A percentile compares a stretch with the other conserved stretches of the same genome.
These are phyloP conservation scores for Clarireedia homoeocarpa DNA, from an alignment of 2,329 filamentous ascomycete genomes.

Conservation along the genomic window DNA sequence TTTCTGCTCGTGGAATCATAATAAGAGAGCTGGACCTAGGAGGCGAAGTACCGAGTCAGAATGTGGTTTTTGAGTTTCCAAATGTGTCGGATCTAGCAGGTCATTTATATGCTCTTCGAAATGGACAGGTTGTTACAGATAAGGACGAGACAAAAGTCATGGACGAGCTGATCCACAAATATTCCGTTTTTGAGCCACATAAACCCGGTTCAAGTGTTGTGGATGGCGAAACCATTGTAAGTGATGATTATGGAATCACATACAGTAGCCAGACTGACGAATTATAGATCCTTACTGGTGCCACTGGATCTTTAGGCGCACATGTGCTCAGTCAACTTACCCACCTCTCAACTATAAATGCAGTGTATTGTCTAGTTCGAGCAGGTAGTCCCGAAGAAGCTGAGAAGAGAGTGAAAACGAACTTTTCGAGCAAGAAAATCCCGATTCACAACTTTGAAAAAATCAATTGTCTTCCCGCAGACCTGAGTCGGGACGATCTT, in stretches of 20 bases:
- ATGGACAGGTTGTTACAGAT: conserved; percentile 27
- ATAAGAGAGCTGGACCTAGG: conserved; percentile 42
- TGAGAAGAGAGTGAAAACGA: conserved; percentile 3
- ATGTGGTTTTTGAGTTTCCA: conserved; percentile 51
- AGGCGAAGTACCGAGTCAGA: conserved; percentile 40
- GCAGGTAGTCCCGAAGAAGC: conserved; percentile 7
- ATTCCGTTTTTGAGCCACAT: conserved; percentile 32
- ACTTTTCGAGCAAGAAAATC: neutral
- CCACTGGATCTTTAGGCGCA: conserved; percentile 57
- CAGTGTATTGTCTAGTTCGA: conserved; percentile 42
- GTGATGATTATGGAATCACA: neutral
- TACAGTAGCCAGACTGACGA: neutral
- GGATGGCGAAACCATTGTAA: conserved; percentile 14
- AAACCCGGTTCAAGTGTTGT: conserved; percentile 11
- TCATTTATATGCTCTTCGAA: conserved; percentile 37
- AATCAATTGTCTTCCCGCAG: conserved; percentile 32
- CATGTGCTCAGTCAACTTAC: conserved; percentile 52
- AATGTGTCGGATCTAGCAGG: conserved; percentile 40
- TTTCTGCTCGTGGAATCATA: conserved; percentile 44
- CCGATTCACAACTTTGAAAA: conserved; percentile 21
- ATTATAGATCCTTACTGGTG: conserved; percentile 47
- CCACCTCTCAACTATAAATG: conserved; percentile 1
- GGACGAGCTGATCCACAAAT: conserved; percentile 37
- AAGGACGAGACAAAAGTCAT: conserved; percentile 34
- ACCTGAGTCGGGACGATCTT: conserved; percentile 34